Conservation (phyloP, 1,139 yeast genomes). For the Magnusiomyces suaveolens region DNA sequence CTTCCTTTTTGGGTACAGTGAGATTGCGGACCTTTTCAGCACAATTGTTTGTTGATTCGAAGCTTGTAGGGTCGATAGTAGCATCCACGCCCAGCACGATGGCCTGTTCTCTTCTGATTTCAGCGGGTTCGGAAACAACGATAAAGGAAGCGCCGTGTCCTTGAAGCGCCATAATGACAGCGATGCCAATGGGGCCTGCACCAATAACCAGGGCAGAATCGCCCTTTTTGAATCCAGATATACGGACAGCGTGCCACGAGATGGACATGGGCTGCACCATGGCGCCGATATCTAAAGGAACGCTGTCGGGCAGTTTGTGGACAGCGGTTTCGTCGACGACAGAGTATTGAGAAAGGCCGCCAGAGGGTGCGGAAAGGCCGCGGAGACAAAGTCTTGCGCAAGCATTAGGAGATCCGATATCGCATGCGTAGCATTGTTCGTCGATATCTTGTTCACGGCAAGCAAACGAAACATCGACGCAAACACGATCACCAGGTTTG, state of each 20-base stretch:
- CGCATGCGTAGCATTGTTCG: slow-evolving; percentile 37
- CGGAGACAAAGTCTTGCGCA: slow-evolving; percentile 38
- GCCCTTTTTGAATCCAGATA: slow-evolving; percentile 34
- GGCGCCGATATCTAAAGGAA: slow-evolving; percentile 49
- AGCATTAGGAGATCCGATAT: slow-evolving; percentile 39
- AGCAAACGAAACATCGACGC: slow-evolving; percentile 45
- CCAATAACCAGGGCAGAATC: slow-evolving; percentile 48
- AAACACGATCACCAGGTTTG: slow-evolving; percentile 37
- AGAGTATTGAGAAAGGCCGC: slow-evolving; percentile 44
- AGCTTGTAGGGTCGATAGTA: slow-evolving; percentile 33
- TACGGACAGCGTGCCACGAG: slow-evolving; percentile 51
- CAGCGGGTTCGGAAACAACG: slow-evolving; percentile 54
- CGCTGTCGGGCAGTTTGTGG: slow-evolving; percentile 35
- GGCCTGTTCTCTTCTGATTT: slow-evolving; percentile 46
- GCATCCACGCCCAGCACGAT: slow-evolving; percentile 41
- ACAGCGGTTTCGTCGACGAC: slow-evolving; percentile 37
- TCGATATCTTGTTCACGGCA: slow-evolving; percentile 35
- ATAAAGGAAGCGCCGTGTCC: slow-evolving; percentile 47
- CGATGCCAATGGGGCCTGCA: slow-evolving; percentile 52
- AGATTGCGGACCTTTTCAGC: slow-evolving; percentile 31
- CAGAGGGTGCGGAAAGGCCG: slow-evolving; percentile 43
- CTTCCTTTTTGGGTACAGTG: slow-evolving; percentile 40
- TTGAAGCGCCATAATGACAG: slow-evolving; percentile 37
- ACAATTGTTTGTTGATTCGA: slow-evolving; percentile 29
- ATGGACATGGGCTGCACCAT: slow-evolving; percentile 49